Evolutionary conservation across 163 green algal species (phyloP), one percentile per base, ranked within the genome.

Genomic region (Volvox carteri): DNA sequence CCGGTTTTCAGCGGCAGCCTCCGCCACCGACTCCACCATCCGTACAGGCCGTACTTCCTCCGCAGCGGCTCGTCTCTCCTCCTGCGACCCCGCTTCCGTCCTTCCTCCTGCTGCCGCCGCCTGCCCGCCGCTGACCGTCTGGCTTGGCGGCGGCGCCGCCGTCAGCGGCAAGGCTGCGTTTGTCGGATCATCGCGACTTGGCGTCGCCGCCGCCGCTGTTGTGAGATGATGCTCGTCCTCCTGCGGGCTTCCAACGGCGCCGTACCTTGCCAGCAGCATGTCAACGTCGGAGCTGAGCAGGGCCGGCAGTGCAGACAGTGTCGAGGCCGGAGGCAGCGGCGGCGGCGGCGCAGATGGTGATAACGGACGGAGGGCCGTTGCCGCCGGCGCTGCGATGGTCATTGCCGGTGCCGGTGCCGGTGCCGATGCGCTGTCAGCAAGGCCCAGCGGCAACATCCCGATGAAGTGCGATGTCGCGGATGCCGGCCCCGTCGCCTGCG

Each of bases 211-310:
- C 25, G 50, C 41, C 50, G 14, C 4, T 9, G 39, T 41, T 11
- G 39, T 18, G 14, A 11, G 14, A 14, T n/a, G n/a, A n/a, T n/a
- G n/a, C n/a, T 21, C 37, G 25, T 39, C 70, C 39, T 35, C 33
- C 39, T 19, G 33, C n/a, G n/a, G n/a, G 11, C 11, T 41, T 35
- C 11, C 70, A 56, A 37, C 35, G 16, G 44, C n/a, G 12, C 73
- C 44, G 56, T 86, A 75, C 39, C 58, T 41, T n/a, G 78, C 78
- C 39, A 86, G 56, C 3, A 85, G 33, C 54, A 42, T 1, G 0
- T 85, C 77, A 21, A 73, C 48, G 54, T 78, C 68, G 28, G 12
- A 25, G 68, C 39, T 12, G 6, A 65, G 44, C 23, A 14, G 44
- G 44, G 46, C 14, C 25, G 44, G 25, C 11, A 28, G 73, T 35